These are phyloP conservation scores for Thuidium tamariscinum DNA, from an alignment of 225 moss, liverwort and hornwort genomes.

Conservation along the genomic window DNA sequence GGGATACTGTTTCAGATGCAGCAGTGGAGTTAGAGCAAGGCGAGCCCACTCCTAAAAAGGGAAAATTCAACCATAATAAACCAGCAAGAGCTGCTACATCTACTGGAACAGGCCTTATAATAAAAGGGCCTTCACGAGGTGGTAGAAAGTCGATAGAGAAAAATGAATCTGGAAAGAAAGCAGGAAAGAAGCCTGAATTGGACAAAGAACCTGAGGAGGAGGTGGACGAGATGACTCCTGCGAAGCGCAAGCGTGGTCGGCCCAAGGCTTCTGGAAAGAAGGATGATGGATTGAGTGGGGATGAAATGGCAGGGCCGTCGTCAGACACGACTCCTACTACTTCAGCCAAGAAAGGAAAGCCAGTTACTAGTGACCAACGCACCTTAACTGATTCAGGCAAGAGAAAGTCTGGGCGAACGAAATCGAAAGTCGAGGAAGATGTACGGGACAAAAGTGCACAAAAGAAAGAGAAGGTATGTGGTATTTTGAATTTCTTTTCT, in stretches of 20 bases:
- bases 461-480: slow-evolving; percentile 50
- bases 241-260: slow-evolving; percentile 74
- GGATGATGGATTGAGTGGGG: slow-evolving; percentile 31
- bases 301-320: slow-evolving; percentile 37
- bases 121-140: slow-evolving; percentile 39
- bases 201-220: slow-evolving; percentile 35
- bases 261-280: slow-evolving; percentile 54
- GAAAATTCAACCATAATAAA: slow-evolving; percentile 34
- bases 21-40: slow-evolving; percentile 56
- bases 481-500: background rate
- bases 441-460: slow-evolving; percentile 23
- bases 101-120: slow-evolving; percentile 26
- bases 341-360: slow-evolving; percentile 47
- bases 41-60: slow-evolving; percentile 64
- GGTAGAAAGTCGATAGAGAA: slow-evolving; percentile 70
- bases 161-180: slow-evolving; percentile 55
- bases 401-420: slow-evolving; percentile 51
- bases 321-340: slow-evolving; percentile 43
- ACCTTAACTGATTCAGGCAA: slow-evolving; percentile 43
- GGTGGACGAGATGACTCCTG: slow-evolving; percentile 29
- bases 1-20: slow-evolving; percentile 44
- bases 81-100: slow-evolving; percentile 12
- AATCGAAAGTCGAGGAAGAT: slow-evolving; percentile 36
- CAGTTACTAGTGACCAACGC: slow-evolving; percentile 16
- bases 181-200: slow-evolving; percentile 39